Percentiles rank a stretch among this genome's conserved stretches.
Conservation (phyloP, 2,329 filamentous ascomycete species). For the Pseudocercospora vitis region DNA sequence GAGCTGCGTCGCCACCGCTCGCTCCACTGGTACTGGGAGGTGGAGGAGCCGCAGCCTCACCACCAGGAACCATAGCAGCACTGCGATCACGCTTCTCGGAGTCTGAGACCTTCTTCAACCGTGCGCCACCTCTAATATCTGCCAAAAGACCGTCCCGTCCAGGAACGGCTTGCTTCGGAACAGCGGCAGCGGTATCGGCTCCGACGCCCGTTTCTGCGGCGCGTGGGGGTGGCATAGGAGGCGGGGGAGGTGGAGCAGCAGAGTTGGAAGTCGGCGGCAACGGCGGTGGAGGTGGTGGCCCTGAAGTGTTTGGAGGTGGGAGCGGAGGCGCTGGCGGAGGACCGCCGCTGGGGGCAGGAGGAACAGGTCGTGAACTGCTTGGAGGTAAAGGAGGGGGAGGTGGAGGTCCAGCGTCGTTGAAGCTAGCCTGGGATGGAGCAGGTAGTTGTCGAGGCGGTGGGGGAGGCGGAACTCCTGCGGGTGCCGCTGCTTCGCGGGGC, state of each 20-base stretch:
- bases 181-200: slow-evolving; percentile 43
- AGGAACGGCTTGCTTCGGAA: slow-evolving; percentile 26
- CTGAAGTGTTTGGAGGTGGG: slow-evolving; percentile 44
- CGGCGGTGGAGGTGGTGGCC: slow-evolving; percentile 43
- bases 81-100: slow-evolving; percentile 71
- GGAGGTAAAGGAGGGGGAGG: slow-evolving; percentile 40
- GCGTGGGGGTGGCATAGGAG: slow-evolving; percentile 38
- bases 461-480: slow-evolving; percentile 39
- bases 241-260: slow-evolving; percentile 48
- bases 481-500: slow-evolving; percentile 38
- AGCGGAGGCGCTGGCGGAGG: slow-evolving; percentile 47
- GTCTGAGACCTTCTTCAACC: slow-evolving; percentile 73
- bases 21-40: slow-evolving; percentile 56
- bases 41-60: slow-evolving; percentile 53
- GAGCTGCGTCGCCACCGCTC: slow-evolving; percentile 54
- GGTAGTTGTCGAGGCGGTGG: slow-evolving; percentile 63
- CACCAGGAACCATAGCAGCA: slow-evolving; percentile 59
- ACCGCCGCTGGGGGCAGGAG: slow-evolving; percentile 28
- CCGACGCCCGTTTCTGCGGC: slow-evolving; percentile 53
- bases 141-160: slow-evolving; percentile 64
- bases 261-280: slow-evolving; percentile 38
- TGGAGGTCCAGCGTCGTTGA: slow-evolving; percentile 37
- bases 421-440: slow-evolving; percentile 44
- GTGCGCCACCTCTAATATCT: slow-evolving; percentile 66
- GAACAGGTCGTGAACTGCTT: slow-evolving; percentile 32